Percentiles rank a stretch among this genome's conserved stretches.
Evolutionary conservation across 345 rosid species (phyloP).

Genomic region (Citrus inodora): DNA sequence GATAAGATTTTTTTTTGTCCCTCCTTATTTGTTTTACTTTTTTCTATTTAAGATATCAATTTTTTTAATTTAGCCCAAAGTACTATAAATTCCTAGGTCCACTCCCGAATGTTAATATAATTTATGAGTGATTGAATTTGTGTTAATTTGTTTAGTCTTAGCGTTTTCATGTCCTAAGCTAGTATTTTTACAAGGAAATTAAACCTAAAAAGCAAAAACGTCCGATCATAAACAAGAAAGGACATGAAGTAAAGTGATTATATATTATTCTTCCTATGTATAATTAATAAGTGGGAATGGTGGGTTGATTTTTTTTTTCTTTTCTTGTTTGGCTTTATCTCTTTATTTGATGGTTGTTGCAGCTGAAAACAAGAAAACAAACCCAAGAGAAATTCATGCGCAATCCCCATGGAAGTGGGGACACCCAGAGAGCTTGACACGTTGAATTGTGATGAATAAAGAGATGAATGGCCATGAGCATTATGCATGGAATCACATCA

Average conservation of each 20-base stretch:
- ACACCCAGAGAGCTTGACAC: neutral
- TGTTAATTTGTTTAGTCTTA: no score
- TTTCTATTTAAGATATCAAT: no score
- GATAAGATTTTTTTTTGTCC: no score
- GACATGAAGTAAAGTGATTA: neutral
- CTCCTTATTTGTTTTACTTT: no score
- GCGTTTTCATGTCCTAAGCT: no score
- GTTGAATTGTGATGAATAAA: neutral
- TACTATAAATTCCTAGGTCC: no score
- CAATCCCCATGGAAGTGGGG: conserved; percentile 2
- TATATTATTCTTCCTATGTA: neutral
- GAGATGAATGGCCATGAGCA: neutral
- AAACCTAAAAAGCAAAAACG: no score
- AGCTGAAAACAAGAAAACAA: neutral
- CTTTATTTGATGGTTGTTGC: neutral
- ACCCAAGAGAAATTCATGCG: neutral
- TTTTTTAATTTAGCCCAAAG: no score
- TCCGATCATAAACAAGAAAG: neutral
- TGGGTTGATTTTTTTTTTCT: neutral
- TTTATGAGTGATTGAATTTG: no score
- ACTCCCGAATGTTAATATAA: no score
- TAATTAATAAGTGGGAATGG: neutral
- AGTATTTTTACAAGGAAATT: no score
- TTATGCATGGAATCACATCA: neutral
- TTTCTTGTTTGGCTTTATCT: no score